Conservation (phyloP, 2,329 filamentous ascomycete genomes). For the Pseudopyrenochaeta lycopersici region DNA sequence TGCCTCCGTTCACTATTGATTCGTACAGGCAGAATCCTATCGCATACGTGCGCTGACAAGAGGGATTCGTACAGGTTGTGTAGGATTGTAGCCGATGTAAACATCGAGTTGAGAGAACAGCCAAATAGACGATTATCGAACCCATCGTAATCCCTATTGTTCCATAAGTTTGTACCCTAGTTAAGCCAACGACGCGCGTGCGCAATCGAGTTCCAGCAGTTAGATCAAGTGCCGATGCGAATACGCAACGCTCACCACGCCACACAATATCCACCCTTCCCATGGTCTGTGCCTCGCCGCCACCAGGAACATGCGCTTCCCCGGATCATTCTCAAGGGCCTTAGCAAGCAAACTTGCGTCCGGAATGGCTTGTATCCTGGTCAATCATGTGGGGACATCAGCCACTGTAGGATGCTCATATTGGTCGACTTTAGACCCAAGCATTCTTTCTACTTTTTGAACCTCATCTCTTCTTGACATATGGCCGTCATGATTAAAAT, state of each 20-base stretch:
- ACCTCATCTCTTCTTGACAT: not conserved
- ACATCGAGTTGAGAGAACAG: not conserved
- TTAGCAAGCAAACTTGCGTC: constrained; percentile 2
- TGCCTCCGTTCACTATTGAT: not conserved
- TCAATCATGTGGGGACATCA: constrained; percentile 1
- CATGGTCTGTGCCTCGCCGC: not conserved
- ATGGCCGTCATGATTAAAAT: constrained; percentile 19
- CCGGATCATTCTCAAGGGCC: not conserved
- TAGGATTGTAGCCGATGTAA: not conserved
- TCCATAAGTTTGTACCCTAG: not conserved
- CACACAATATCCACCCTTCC: not conserved
- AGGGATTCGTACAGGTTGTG: not conserved
- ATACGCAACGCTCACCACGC: not conserved
- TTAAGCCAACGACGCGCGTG: not conserved
- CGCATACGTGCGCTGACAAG: constrained; percentile 4
- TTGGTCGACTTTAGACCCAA: not conserved
- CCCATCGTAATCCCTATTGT: not conserved
- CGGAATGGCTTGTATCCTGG: not conserved
- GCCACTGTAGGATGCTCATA: not conserved
- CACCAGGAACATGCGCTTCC: not conserved
- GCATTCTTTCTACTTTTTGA: not conserved
- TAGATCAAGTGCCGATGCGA: not conserved
- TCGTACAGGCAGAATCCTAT: not conserved
- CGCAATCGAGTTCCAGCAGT: not conserved
- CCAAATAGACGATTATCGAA: not conserved